These are phyloP conservation scores for Hyaloperonospora brassicae DNA, from an alignment of 352 stramenopile species.

Conservation along the genomic window DNA sequence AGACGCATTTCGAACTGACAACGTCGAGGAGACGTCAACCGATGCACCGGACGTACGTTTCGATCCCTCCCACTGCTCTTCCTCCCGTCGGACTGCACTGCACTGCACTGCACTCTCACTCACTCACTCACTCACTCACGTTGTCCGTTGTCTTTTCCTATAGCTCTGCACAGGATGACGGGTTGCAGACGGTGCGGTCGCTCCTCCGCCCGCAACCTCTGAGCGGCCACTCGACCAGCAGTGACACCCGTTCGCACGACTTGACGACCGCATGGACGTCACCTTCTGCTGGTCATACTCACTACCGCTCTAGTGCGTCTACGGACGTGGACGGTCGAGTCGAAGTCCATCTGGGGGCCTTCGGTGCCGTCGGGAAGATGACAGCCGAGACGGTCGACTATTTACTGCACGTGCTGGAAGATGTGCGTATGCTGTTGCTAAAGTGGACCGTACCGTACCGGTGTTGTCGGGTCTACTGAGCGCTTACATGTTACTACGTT, in stretches of 20 bases:
- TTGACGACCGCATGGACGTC: conserved; percentile 27
- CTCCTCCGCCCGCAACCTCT: conserved; percentile 12
- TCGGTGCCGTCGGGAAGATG: conserved; percentile 45
- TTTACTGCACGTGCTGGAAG: conserved; percentile 55
- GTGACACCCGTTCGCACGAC: background rate
- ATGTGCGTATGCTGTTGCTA: conserved; percentile 23
- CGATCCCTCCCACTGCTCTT: no score
- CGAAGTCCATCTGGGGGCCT: conserved; percentile 29
- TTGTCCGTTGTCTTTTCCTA: background rate
- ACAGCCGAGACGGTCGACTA: conserved; percentile 58
- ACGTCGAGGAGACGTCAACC: no score
- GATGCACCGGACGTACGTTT: no score
- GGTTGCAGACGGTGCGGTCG: conserved; percentile 26
- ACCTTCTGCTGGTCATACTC: conserved; percentile 29
- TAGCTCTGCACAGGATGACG: conserved; percentile 1
- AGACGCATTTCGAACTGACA: no score
- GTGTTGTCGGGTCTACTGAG: no score
- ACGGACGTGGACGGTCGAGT: background rate
- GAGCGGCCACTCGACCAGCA: background rate
- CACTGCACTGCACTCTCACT: no score
- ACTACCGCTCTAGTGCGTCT: conserved; percentile 42
- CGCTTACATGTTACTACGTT: conserved; percentile 2
- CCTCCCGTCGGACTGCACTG: no score
- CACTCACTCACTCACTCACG: no score
- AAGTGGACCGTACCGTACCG: no score